Evolutionary conservation across 2,329 filamentous ascomycete species (phyloP), one percentile per base, ranked within the genome.

Genomic region (Pseudogymnoascus sp.): DNA sequence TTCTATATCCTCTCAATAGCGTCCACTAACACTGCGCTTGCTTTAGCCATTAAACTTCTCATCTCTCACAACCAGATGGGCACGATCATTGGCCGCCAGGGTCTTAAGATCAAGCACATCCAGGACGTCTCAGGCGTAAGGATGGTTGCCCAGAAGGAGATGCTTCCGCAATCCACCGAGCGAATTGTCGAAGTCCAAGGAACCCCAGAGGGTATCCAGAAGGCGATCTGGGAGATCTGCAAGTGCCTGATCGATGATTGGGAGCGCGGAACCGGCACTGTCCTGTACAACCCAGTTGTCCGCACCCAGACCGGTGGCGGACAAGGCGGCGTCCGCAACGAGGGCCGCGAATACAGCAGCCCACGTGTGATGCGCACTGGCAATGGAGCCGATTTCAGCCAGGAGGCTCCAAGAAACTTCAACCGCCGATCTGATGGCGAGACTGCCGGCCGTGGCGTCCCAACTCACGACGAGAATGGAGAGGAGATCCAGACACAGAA

Each of bases 1-100:
- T 21, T 56, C 26, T 19, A 13, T 19, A 71, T 74, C 13, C 7
- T 48, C 19, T 57, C 10, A 23, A 26, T 35, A 15, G 38, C 28
- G 56, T 57, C 23, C 57, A 30, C 58, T 37, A 48, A 60, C 61
- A 56, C 30, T 52, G 45, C 26, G 5, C 9, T 38, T 56, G 59
- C 19, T 63, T 19, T 67, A 99, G 94, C 94, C 63, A 89, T 99
- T 74, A 96, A 96, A 72, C 86, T 99, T 30, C 86, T 99, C 72
- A 97, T 99, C 74, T 99, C 94, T 33, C 92, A 99, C 79, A 97
- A 97, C 74, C 94, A 99, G 77, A 99, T 99, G 94, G 94, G 94
- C 64, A 99, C 94, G 69, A 96, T 99, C 77, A 99, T 99, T 71
- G 94, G 94, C 69, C 86, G 91, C 66, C 89, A 95, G 74, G 94